Evolutionary conservation across 2,329 filamentous ascomycete species (phyloP), one percentile per base, ranked within the genome.

Genomic region (Atkinsonella hypoxylon): DNA sequence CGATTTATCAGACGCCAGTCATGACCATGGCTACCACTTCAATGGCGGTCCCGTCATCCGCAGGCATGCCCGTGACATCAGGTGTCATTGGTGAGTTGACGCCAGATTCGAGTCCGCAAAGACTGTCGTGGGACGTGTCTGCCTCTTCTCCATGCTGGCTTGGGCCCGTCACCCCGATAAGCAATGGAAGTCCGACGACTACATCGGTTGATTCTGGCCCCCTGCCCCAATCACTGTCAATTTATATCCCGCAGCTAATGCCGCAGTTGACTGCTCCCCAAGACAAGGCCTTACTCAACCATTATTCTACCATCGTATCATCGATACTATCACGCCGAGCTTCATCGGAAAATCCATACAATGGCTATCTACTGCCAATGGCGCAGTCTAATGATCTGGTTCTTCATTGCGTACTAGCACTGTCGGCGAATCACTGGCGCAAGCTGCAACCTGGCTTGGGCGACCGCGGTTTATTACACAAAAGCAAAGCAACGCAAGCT

Each of bases 371-470:
- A 3, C 52, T 67, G 0, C 64, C 64, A 6, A 60, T 65, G 58
- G 64, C 64, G 10, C 58, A 62, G 30, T 60, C 59, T 31, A 66
- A 63, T 53, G 58, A 64, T 18, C 57, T 64, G 2, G 60, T 67
- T 6, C 57, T 66, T 31, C 62, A 66, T 41, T 66, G 62, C 43
- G 55, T 67, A 17, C 56, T 67, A 15, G 62, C 62, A 6, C 51
- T 67, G 13, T 63, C 62, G 10, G 64, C 62, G 4, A 66, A 63
- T 31, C 64, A 67, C 50, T 67, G 64, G 64, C 59, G 63, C 34
- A 64, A 61, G 52, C 54, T 64, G 46, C 64, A 65, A 43, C 64
- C 64, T 2, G 50, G 54, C 13, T 51, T 67, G 51, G 58, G 57
- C 10, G 58, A 61, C 39, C 58, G 62, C 30, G 63, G 62, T 9